phyloP scores from a whole-genome alignment of 371 early-diverging fungal species.

The Mucor racemosus region DNA sequence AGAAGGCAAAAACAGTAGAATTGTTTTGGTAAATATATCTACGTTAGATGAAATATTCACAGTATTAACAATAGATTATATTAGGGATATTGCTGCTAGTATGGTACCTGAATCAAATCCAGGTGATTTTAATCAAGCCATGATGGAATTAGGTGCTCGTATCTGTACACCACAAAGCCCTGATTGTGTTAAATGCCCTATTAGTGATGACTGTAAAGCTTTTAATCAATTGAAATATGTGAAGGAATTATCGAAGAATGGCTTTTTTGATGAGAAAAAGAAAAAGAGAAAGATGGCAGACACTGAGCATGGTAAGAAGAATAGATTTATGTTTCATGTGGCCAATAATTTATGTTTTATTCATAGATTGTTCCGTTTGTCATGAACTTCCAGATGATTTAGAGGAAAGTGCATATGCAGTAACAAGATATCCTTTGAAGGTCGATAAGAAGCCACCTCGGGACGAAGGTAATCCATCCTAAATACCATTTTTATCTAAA shows the following conservation, averaged over 20 bases:
- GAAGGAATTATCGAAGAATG: constrained; percentile 22
- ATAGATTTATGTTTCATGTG: neutral
- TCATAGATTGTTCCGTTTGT: constrained; percentile 38
- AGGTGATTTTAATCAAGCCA: constrained; percentile 84
- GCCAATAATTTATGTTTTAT: too few relatives aligned
- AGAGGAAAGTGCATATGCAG: constrained; percentile 36
- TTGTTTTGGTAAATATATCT: constrained; percentile 59
- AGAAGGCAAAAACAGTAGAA: constrained; percentile 60
- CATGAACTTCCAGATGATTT: constrained; percentile 34
- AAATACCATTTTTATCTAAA: too few relatives aligned
- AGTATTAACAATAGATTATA: neutral
- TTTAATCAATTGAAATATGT: constrained; percentile 46
- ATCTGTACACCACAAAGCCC: constrained; percentile 80
- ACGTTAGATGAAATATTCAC: neutral
- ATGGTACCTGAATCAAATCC: constrained; percentile 62
- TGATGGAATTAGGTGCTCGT: constrained; percentile 87
- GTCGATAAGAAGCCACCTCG: constrained; percentile 65
- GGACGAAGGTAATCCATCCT: constrained; percentile 58
- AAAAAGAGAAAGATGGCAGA: constrained; percentile 28
- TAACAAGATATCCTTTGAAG: constrained; percentile 67
- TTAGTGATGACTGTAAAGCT: constrained; percentile 64
- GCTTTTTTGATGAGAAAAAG: constrained; percentile 31
- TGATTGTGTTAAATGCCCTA: constrained; percentile 70
- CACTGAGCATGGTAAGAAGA: constrained; percentile 29
- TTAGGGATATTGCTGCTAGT: constrained; percentile 64